A percentile compares a stretch with the other conserved stretches of the same genome.
Conservation (phyloP, 441 rosid species). For the Populus trichocarpa region DNA sequence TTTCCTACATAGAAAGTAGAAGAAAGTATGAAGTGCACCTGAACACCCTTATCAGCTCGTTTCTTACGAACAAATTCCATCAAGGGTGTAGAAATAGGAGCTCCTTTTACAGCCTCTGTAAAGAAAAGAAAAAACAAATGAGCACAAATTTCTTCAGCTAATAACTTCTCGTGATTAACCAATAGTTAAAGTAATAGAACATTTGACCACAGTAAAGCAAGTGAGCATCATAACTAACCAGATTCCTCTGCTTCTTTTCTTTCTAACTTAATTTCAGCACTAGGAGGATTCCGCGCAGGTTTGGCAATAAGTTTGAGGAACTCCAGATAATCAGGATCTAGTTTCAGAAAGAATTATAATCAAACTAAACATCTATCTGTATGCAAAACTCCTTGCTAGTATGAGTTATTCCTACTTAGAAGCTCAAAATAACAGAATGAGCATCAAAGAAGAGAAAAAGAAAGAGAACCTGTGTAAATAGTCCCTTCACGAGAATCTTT, state of each 20-base stretch:
- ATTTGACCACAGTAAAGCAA: too few relatives aligned
- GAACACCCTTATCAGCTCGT: conserved; percentile 55
- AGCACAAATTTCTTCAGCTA: neutral
- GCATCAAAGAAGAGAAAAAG: neutral
- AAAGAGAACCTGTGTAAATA: conserved; percentile 44
- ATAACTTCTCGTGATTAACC: too few relatives aligned
- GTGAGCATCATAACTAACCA: conserved; percentile 7
- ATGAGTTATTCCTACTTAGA: neutral
- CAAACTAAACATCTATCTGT: neutral
- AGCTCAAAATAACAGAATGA: neutral
- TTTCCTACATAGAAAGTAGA: neutral
- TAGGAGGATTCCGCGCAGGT: conserved; percentile 70
- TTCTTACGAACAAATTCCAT: conserved; percentile 81
- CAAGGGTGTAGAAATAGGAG: conserved; percentile 64
- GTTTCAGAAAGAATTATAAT: conserved; percentile 6
- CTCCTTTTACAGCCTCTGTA: conserved; percentile 44
- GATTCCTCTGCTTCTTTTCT: conserved; percentile 65
- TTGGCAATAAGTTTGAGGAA: conserved; percentile 67
- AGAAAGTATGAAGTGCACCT: conserved; percentile 33
- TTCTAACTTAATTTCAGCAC: conserved; percentile 67
- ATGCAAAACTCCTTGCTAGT: neutral
- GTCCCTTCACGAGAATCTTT: conserved; percentile 78
- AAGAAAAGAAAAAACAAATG: neutral
- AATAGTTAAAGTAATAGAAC: too few relatives aligned
- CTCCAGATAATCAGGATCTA: conserved; percentile 81